Base-by-base conservation (phyloP, 805 yeast species). In the Starmera amethionina region DNA sequence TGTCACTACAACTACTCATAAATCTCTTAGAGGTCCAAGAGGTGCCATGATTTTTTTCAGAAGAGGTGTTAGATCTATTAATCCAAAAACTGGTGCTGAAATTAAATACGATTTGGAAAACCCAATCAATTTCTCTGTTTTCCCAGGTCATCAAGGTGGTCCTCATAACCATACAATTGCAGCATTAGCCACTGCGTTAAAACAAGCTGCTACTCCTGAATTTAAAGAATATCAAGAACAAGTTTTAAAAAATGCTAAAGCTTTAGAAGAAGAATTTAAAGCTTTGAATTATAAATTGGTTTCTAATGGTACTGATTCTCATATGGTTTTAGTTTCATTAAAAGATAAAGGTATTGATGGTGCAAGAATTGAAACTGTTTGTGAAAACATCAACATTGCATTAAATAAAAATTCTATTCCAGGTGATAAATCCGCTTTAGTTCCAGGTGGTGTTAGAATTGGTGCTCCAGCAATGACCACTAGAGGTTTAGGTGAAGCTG, bases 141-240 rank as follows among this genome's bases (percentile, higher is more conserved):
- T 93, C 90, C 98, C 98, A 57, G 98, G 96, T 52, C 98, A 93
- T 68, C 98, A 93, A 73, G 98, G 98, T 73, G 98, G 98, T 63
- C 98, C 98, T 56, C 97, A 93, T 70, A 93, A 93, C 75, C 98
- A 93, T 71, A 93, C 98, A 51, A 93, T 93, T 62, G 82, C 97
- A 52, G 98, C 97, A 30, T 70, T 93, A 56, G 97, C 97, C 14
- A 93, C 89, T 48, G 97, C 98, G 39, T 77, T 93, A 62, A 88
- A 88, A 64, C 98, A 93, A 72, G 94, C 96, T 45, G 73, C 77
- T 48, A 71, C 86, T 39, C 95, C 94, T 45, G 97, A 89, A 65
- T 93, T 82, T 70, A 83, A 77, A 63, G 83, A 77, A 58, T 90
- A 90, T 70, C 98, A 93, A 72, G 60, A 72, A 58, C 84, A 84